Conservation (phyloP, 371 early-diverging fungal genomes). For the Apophysomyces ossiformis region DNA sequence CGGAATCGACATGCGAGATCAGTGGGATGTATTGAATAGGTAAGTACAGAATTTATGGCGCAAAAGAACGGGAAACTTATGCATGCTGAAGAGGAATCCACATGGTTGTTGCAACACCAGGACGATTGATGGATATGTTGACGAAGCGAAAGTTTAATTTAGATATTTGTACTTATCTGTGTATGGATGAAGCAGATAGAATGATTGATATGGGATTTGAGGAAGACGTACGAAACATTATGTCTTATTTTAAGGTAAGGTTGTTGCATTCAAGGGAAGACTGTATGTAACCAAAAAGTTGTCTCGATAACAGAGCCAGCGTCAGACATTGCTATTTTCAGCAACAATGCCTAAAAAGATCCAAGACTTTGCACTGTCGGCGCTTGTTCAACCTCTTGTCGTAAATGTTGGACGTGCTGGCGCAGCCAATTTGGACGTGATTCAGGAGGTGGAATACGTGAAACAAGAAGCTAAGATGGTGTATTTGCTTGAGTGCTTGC, state of each 20-base stretch:
- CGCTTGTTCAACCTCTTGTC: slow-evolving; percentile 88
- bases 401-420: slow-evolving; percentile 99
- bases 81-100: slow-evolving; percentile 54
- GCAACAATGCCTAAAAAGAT: slow-evolving; percentile 99
- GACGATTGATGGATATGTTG: slow-evolving; percentile 87
- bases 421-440: slow-evolving; percentile 96
- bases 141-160: slow-evolving; percentile 84
- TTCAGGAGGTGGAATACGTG: slow-evolving; percentile 97
- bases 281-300: not conserved
- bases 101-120: slow-evolving; percentile 96
- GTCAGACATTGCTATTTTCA: slow-evolving; percentile 93
- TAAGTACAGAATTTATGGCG: slow-evolving; percentile 20
- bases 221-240: slow-evolving; percentile 91
- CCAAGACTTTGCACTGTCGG: slow-evolving; percentile 90
- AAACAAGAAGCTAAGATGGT: slow-evolving; percentile 95
- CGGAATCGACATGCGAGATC: slow-evolving; percentile 93
- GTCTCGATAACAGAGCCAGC: slow-evolving; percentile 42
- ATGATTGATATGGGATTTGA: slow-evolving; percentile 99
- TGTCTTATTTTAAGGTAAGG: slow-evolving; percentile 85
- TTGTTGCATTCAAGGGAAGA: not conserved
- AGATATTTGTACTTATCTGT: slow-evolving; percentile 82
- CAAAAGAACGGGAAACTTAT: slow-evolving; percentile 5
- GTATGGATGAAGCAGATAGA: slow-evolving; percentile 99
- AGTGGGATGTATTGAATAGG: slow-evolving; percentile 69
- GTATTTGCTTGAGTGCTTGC: slow-evolving; percentile 89